Conservation (phyloP, 768 basidiomycete genomes). For the Boletus vermiculosoides region DNA sequence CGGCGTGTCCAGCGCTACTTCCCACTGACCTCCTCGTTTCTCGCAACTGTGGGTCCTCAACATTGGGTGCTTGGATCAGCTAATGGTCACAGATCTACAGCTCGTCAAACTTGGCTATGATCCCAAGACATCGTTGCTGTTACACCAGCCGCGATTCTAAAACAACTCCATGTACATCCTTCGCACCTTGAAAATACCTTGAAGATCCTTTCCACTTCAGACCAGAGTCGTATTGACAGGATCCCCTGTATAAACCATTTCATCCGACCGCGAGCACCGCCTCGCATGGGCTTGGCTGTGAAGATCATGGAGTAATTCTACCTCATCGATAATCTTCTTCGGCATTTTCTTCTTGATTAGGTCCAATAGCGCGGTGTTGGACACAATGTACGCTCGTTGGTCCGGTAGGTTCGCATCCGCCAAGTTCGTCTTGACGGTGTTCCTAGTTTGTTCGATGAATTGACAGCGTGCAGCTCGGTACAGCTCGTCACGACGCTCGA, state of each 20-base stretch:
- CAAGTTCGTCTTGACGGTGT: slow-evolving; percentile 15
- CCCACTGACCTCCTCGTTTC: neutral
- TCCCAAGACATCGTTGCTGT: neutral
- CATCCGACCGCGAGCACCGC: neutral
- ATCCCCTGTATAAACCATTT: neutral
- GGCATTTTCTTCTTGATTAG: slow-evolving; percentile 5
- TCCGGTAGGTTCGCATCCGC: slow-evolving; percentile 16
- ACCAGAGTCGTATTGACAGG: neutral
- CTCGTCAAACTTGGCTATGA: neutral
- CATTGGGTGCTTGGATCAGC: neutral
- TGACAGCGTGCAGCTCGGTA: slow-evolving; percentile 17
- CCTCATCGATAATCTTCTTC: slow-evolving; percentile 12
- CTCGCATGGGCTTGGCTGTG: slow-evolving; percentile 8
- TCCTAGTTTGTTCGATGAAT: slow-evolving; percentile 20
- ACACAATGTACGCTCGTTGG: slow-evolving; percentile 24
- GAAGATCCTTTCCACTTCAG: neutral
- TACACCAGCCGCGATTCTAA: neutral
- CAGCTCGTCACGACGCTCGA: neutral
- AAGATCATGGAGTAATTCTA: slow-evolving; percentile 16
- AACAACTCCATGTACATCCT: neutral
- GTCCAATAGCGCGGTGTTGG: slow-evolving; percentile 11
- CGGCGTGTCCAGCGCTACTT: neutral
- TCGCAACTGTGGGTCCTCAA: neutral
- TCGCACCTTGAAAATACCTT: neutral
- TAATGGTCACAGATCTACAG: neutral